phyloP scores from a whole-genome alignment of 371 early-diverging fungal species.

The Saksenaea oblongispora region DNA sequence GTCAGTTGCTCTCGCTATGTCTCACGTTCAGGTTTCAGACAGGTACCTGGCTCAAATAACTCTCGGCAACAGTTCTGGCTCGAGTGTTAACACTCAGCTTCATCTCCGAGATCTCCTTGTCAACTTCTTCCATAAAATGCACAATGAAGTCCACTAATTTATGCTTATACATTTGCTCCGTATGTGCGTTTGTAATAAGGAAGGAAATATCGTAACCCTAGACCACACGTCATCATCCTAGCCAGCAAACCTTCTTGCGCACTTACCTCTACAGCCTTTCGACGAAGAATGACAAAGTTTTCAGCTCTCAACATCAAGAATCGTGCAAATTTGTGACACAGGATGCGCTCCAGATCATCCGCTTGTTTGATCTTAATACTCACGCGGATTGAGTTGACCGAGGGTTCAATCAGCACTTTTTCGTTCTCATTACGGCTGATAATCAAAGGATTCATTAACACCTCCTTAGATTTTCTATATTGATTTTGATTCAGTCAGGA shows the following conservation, averaged over 20 bases:
- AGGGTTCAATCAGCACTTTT: conserved; percentile 89
- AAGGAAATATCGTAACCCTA: conserved; percentile 96
- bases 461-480: conserved; percentile 74
- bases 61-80: conserved; percentile 93
- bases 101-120: conserved; percentile 98
- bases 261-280: conserved; percentile 87
- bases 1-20: background rate
- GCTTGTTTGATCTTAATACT: conserved; percentile 97
- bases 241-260: background rate
- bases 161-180: conserved; percentile 96
- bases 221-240: background rate
- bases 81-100: conserved; percentile 93
- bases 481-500: conserved; percentile 2
- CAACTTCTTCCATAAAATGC: conserved; percentile 98
- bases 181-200: conserved; percentile 93
- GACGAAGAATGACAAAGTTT: conserved; percentile 90
- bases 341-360: conserved; percentile 94
- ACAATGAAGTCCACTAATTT: conserved; percentile 98
- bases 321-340: conserved; percentile 95
- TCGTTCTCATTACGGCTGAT: conserved; percentile 96
- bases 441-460: conserved; percentile 85
- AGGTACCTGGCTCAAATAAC: conserved; percentile 64
- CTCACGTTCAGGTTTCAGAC: background rate
- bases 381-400: conserved; percentile 93
- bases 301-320: conserved; percentile 98